Percentiles rank a stretch among this genome's conserved stretches.
phyloP scores from a whole-genome alignment of 1,284 basidiomycete species.

The Chondrostereum purpureum region DNA sequence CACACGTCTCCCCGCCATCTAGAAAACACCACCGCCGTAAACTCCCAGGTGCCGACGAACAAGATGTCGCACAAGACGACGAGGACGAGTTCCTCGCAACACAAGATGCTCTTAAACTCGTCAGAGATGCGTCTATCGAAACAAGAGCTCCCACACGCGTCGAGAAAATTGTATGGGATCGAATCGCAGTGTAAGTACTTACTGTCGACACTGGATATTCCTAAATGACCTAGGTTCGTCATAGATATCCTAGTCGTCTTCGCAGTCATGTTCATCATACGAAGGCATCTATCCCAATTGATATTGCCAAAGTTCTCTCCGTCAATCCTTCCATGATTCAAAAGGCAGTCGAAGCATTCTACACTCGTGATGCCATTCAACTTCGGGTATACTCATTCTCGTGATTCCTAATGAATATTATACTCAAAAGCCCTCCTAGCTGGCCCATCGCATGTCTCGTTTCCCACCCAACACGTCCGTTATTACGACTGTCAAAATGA shows the following conservation, averaged over 20 bases:
- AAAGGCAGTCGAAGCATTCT: constrained; percentile 84
- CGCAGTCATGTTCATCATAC: constrained; percentile 74
- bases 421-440: constrained; percentile 3
- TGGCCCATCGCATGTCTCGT: constrained; percentile 82
- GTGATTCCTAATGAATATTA: neutral
- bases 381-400: constrained; percentile 57
- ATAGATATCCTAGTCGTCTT: constrained; percentile 66
- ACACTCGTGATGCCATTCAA: constrained; percentile 85
- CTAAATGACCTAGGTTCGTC: constrained; percentile 15
- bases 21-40: constrained; percentile 44
- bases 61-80: constrained; percentile 39
- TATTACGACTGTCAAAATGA: constrained; percentile 65
- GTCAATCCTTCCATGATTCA: constrained; percentile 70
- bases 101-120: constrained; percentile 60
- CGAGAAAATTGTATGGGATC: constrained; percentile 58
- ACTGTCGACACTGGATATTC: constrained; percentile 1
- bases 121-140: constrained; percentile 44
- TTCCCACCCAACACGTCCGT: constrained; percentile 72
- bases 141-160: constrained; percentile 58
- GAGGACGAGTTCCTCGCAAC: constrained; percentile 49
- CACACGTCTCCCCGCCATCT: constrained; percentile 60
- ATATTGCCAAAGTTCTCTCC: constrained; percentile 69
- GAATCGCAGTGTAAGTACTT: constrained; percentile 53
- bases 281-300: constrained; percentile 73
- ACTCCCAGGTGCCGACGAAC: constrained; percentile 40